Conservation (phyloP, 2,329 filamentous ascomycete species). For the Chalaropsis thielavioides region DNA sequence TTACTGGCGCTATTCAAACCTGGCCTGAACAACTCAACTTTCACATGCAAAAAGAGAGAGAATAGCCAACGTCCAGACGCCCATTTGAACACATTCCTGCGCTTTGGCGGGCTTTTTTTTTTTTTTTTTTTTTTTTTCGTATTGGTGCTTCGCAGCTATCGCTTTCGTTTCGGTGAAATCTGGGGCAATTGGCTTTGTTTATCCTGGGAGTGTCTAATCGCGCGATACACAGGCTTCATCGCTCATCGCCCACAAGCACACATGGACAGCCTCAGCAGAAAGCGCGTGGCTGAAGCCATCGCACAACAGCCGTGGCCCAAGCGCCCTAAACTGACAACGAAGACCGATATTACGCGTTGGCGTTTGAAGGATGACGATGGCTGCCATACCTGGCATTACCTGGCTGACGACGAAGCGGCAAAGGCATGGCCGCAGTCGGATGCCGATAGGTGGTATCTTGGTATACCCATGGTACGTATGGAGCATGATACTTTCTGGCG, state of each 20-base stretch:
- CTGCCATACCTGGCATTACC: constrained; percentile 86
- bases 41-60: not conserved
- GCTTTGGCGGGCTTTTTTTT: not conserved
- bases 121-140: no score
- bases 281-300: constrained; percentile 30
- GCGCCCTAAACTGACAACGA: constrained; percentile 35
- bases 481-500: not conserved
- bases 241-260: not conserved
- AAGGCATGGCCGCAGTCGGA: constrained; percentile 70
- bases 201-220: not conserved
- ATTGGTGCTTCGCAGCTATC: not conserved
- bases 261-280: constrained; percentile 24
- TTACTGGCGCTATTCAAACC: not conserved
- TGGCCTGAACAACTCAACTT: not conserved
- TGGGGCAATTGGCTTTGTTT: not conserved
- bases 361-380: constrained; percentile 65
- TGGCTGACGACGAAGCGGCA: constrained; percentile 55
- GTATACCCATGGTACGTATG: constrained; percentile 53
- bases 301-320: constrained; percentile 29
- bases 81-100: not conserved
- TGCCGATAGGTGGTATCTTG: constrained; percentile 83
- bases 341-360: constrained; percentile 74
- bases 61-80: not conserved
- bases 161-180: not conserved
- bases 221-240: not conserved